Base-by-base conservation (phyloP, 176 grass and related monocot species). In the Oryza longistaminata region DNA sequence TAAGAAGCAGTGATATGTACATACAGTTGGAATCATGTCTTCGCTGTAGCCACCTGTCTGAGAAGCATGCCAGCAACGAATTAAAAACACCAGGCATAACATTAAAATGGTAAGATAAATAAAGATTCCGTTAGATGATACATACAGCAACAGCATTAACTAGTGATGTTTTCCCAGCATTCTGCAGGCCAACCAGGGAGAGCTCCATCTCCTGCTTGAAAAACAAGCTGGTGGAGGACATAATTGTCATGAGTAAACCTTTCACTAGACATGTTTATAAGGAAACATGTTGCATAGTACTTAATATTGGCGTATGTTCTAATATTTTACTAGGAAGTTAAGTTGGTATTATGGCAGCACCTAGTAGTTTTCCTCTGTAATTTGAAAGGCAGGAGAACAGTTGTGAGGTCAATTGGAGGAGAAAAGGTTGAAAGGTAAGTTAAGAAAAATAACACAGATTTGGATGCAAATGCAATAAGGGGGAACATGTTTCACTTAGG, bases 161-260 rank as follows among this genome's bases (percentile, higher is more conserved):
- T 66, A 99, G 85, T 46, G 97, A 99, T 33, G 97, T 99, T 71
- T 99, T 99, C 77, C 97, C 93, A 45, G 93, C 93, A 91, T 99
- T 99, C 81, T 99, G 97, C 66, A 99, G 89, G 12, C 97, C 97
- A 66, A 99, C 85, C 78, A 99, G 80, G 58, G 93, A 99, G 66
- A 99, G 91, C 53, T 99, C 93, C 97, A 99, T 99, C 90, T 96
- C 97, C 84, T 99, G 97, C 78, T 99, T 99, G 71, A 96, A 99
- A 67, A 99, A 99, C 82, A 99, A 82, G 58, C 97, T 99, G 90
- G 77, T 88, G 79, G 0, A 34, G 4, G 50, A 80, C 78, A 27
- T 7, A 4, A 21, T 3, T 64, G 19, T 0, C 16, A 46, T 43
- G 45, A 79, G 53, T 50, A 78, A 5, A 73, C 53, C 39, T 85